Conservation (phyloP, 2,329 filamentous ascomycete species). For the Neurospora sp. region DNA sequence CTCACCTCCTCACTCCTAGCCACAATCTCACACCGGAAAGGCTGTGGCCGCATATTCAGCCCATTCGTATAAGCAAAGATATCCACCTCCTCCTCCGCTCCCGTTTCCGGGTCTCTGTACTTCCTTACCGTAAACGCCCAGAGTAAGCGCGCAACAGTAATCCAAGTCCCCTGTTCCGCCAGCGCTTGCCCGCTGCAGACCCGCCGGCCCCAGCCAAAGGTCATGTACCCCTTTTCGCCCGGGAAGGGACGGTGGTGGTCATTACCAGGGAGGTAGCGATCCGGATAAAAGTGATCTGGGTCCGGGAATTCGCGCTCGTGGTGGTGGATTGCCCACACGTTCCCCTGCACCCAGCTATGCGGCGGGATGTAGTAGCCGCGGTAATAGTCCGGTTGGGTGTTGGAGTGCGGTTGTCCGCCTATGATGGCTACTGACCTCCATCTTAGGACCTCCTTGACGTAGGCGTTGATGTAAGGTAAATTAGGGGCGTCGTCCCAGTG, state of each 20-base stretch:
- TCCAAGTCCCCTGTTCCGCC: conserved; percentile 51
- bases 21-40: conserved; percentile 43
- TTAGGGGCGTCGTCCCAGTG: conserved; percentile 35
- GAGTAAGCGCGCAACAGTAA: conserved; percentile 45
- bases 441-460: conserved; percentile 46
- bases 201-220: conserved; percentile 46
- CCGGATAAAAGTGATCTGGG: conserved; percentile 34
- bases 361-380: conserved; percentile 40
- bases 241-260: conserved; percentile 35
- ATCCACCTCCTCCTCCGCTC: conserved; percentile 41
- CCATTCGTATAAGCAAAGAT: conserved; percentile 45
- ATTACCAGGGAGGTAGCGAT: conserved; percentile 29
- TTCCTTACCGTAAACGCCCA: conserved; percentile 46
- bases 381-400: conserved; percentile 36
- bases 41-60: conserved; percentile 47
- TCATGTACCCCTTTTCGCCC: conserved; percentile 41
- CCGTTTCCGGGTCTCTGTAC: conserved; percentile 25
- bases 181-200: conserved; percentile 42
- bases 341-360: conserved; percentile 38
- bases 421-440: conserved; percentile 46
- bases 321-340: conserved; percentile 40
- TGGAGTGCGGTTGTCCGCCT: conserved; percentile 40
- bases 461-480: conserved; percentile 42
- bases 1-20: conserved; percentile 39
- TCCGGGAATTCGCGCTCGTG: conserved; percentile 37